Percentiles rank a stretch among this genome's conserved stretches.
Evolutionary conservation across 2,329 filamentous ascomycete species (phyloP).

Genomic region (Aureobasidium sp.): DNA sequence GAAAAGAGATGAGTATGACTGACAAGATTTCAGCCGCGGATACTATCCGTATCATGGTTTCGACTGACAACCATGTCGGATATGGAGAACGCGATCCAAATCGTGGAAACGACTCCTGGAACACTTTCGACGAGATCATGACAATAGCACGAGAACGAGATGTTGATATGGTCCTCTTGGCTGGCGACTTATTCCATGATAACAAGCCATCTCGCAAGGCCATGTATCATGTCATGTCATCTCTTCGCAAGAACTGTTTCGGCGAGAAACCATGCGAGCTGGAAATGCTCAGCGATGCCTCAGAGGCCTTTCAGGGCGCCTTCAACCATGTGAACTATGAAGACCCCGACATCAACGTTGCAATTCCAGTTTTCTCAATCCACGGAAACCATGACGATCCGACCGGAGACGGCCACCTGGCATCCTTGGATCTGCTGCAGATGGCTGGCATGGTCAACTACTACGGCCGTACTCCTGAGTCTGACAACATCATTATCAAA

Average conservation of each 20-base stretch:
- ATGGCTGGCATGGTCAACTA: slow-evolving; percentile 91
- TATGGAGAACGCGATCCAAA: slow-evolving; percentile 89
- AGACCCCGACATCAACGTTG: slow-evolving; percentile 92
- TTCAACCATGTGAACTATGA: slow-evolving; percentile 97
- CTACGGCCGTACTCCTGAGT: slow-evolving; percentile 84
- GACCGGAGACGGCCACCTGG: slow-evolving; percentile 88
- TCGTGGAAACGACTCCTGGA: slow-evolving; percentile 96
- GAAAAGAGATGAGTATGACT: not conserved
- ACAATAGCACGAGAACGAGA: slow-evolving; percentile 76
- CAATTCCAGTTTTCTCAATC: slow-evolving; percentile 95
- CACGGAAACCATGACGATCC: slow-evolving; percentile 98
- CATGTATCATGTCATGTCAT: slow-evolving; percentile 96
- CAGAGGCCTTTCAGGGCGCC: slow-evolving; percentile 77
- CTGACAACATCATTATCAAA: slow-evolving; percentile 88
- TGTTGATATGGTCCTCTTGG: slow-evolving; percentile 95
- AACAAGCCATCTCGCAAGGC: slow-evolving; percentile 95
- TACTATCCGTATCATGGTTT: slow-evolving; percentile 87
- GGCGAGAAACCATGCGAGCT: slow-evolving; percentile 94
- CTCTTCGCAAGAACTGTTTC: slow-evolving; percentile 83
- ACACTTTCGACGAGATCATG: slow-evolving; percentile 92
- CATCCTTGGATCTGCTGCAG: slow-evolving; percentile 84
- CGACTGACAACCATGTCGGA: slow-evolving; percentile 96
- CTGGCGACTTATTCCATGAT: slow-evolving; percentile 93
- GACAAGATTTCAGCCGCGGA: slow-evolving; percentile 49
- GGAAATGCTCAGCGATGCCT: slow-evolving; percentile 88